These are phyloP conservation scores for Tuber umbilicatum DNA, from an alignment of 495 filamentous ascomycete species.

Conservation along the genomic window DNA sequence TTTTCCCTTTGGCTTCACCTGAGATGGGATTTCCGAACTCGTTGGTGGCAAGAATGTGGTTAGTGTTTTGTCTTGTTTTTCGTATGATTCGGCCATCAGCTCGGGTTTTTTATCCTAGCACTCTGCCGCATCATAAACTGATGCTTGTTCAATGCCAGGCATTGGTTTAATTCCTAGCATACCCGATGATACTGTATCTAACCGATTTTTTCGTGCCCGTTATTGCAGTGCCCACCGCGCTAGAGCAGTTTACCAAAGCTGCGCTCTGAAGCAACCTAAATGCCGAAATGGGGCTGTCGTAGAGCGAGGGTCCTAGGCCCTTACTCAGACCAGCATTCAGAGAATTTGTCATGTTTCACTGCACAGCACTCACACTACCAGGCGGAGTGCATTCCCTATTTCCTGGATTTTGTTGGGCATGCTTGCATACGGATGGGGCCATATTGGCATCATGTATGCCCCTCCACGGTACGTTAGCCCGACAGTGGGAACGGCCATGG, in stretches of 20 bases:
- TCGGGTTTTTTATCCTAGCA: not conserved
- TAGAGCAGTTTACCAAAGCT: not conserved
- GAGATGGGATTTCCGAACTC: not conserved
- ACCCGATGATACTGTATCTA: not conserved
- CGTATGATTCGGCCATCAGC: not conserved
- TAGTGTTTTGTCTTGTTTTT: not conserved
- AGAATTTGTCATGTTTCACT: not conserved
- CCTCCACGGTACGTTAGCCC: not conserved
- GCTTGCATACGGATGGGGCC: not conserved
- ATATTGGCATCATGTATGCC: not conserved
- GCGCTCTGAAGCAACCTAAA: not conserved
- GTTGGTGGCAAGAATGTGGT: not conserved
- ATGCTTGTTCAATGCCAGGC: not conserved
- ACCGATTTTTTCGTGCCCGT: not conserved
- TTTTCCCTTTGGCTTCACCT: not conserved
- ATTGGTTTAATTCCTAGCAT: not conserved
- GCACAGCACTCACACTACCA: not conserved
- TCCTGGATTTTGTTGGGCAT: constrained; percentile 9
- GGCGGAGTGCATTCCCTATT: constrained; percentile 20
- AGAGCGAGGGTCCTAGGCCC: not conserved
- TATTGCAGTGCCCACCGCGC: not conserved
- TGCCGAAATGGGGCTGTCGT: not conserved
- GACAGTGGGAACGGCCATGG: not conserved
- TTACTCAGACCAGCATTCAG: not conserved
- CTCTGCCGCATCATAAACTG: not conserved